Base-by-base conservation (phyloP, 2,329 filamentous ascomycete species). In the Coniochaeta sp. region DNA sequence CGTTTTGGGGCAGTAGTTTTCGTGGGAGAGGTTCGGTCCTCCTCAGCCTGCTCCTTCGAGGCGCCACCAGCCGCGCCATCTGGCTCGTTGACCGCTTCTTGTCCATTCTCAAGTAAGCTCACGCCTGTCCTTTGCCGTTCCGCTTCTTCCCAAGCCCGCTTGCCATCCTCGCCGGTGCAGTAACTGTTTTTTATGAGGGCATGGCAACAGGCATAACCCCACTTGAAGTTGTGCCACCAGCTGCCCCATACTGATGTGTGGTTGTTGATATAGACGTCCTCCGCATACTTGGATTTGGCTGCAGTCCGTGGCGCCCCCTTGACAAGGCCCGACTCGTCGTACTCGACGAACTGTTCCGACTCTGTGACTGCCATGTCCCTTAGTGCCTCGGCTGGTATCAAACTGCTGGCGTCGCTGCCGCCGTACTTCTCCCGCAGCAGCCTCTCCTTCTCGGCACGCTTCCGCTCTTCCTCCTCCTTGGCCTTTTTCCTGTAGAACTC, bases 201-300 rank as follows among this genome's bases (percentile, higher is more conserved):
- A 72, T 96, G 92, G 78, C 95, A 99, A 74, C 95, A 99, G 24
- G 90, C 84, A 74, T 96, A 99, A 1, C 95, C 95, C 95, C 95
- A 99, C 74, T 89, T 84, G 76, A 97, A 98, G 70, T 91, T 87
- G 58, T 87, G 85, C 95, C 95, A 99, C 95, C 95, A 99, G 69
- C 92, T 96, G 56, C 95, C 95, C 90, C 92, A 99, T 3, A 96
- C 88, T 0, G 89, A 88, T 3, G 86, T 91, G 75, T 99, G 95
- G 70, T 99, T 99, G 77, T 96, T 93, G 72, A 89, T 83, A 59
- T 89, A 78, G 0, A 97, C 81, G 68, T 99, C 91, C 70, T 99
- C 95, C 4, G 87, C 76, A 70, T 99, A 99, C 72, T 97, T 98
- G 44, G 91, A 96, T 72, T 90, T 93, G 57, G 88, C 89, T 58